A percentile compares a stretch with the other conserved stretches of the same genome.
These are phyloP conservation scores for Diplodia corticola DNA, from an alignment of 2,329 filamentous ascomycete species.

Conservation along the genomic window DNA sequence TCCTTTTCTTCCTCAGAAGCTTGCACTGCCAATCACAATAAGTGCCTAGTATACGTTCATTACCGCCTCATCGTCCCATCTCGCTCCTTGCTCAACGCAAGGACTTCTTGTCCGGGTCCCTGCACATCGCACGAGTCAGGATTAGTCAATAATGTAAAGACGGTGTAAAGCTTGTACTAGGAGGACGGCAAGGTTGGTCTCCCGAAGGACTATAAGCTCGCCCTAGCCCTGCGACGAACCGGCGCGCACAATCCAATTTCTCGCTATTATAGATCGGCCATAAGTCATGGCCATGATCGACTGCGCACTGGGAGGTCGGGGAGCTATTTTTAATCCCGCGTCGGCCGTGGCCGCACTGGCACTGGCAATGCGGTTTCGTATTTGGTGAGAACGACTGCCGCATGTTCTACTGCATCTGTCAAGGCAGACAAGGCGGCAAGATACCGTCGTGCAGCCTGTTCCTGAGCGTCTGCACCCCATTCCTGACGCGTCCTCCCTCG, in stretches of 20 bases:
- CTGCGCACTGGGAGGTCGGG: background rate
- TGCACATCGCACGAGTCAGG: background rate
- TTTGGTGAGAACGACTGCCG: background rate
- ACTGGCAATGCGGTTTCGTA: background rate
- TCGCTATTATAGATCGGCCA: background rate
- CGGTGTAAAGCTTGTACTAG: background rate
- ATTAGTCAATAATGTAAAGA: background rate
- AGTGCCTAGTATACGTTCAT: no score
- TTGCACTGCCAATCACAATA: background rate
- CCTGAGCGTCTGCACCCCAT: background rate
- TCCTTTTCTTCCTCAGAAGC: background rate
- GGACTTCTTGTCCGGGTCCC: background rate
- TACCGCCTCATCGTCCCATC: no score
- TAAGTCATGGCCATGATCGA: background rate
- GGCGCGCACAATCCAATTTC: background rate
- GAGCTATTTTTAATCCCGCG: background rate
- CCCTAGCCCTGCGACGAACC: background rate
- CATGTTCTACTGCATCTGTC: constrained; percentile 4
- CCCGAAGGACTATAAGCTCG: background rate
- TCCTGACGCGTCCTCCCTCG: background rate
- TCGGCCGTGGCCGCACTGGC: background rate
- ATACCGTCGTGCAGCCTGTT: background rate
- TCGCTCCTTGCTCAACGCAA: background rate
- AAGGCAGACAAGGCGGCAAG: background rate
- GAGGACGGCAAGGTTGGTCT: background rate